Evolutionary conservation across 352 stramenopile genomes (phyloP), one percentile per base, ranked within the genome.

Genomic region (Saprolegnia diclina): DNA sequence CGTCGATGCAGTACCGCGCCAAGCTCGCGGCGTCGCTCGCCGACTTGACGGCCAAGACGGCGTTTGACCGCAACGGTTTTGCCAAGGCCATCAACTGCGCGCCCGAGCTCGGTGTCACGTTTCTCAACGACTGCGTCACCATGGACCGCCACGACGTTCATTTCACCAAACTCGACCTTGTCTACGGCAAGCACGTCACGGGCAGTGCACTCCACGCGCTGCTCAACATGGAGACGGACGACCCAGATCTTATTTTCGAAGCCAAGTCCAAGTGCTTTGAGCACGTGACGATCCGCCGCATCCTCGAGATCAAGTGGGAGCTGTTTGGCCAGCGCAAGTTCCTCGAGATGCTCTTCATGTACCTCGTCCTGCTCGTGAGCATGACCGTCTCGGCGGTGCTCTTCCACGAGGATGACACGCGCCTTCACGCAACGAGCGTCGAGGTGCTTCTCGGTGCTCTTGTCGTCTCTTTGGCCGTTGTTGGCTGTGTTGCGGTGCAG

Each of bases 241-340:
- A 53, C 22, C 21, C 26, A 10, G 57, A 65, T 19, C n/a, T 65
- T 16, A 16, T 52, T 10, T 52, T 42, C 29, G 29, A 65, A 32
- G 38, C 57, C 57, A 65, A 65, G 14, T 16, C 26, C 1, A 42
- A 65, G 57, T 65, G 57, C 57, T 53, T 65, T 9, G 57, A 65
- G 19, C 57, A 65, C 29, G 57, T 65, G 7, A 11, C 56, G 11
- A 65, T 65, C 22, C 7, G 29, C 13, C 57, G 57, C 24, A n/a
- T 65, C n/a, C 19, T 65, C 10, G 4, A 42, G n/a, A 65, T 65
- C 57, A 65, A 65, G 7, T 65, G 57, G 57, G 57, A 65, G 4
- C 29, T 65, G 26, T 65, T 65, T 65, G 57, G 32, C 29, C 24
- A 56, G 29, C 57, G 29, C 18, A 65, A 65, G 38, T 65, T 35